phyloP scores from a whole-genome alignment of 768 basidiomycete species.

The Lactifluus hygrophoroides region DNA sequence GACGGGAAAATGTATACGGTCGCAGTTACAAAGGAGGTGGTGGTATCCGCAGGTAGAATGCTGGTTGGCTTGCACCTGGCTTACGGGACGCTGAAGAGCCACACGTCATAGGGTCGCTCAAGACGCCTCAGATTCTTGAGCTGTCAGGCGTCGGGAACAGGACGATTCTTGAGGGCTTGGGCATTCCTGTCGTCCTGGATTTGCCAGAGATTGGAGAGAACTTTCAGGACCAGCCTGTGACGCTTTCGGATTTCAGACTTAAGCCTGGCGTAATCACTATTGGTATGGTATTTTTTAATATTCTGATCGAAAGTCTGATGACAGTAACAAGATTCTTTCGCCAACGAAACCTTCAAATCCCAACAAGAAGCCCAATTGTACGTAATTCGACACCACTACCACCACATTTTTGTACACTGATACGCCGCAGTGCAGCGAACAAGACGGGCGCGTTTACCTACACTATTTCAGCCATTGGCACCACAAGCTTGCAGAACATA shows the following conservation, averaged over 20 bases:
- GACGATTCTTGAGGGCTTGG: slow-evolving; percentile 11
- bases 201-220: slow-evolving; percentile 19
- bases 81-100: not conserved
- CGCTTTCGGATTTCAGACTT: slow-evolving; percentile 17
- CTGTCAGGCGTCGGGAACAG: slow-evolving; percentile 16
- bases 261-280: slow-evolving; percentile 12
- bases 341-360: slow-evolving; percentile 10
- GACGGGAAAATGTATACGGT: slow-evolving; percentile 11
- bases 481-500: slow-evolving; percentile 10
- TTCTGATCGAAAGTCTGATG: not conserved
- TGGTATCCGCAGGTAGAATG: slow-evolving; percentile 11
- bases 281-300: not conserved
- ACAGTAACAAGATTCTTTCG: slow-evolving; percentile 5
- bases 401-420: not conserved
- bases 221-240: slow-evolving; percentile 18
- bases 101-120: slow-evolving; percentile 10
- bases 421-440: slow-evolving; percentile 1
- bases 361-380: slow-evolving; percentile 14
- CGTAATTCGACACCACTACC: not conserved
- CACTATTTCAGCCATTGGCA: slow-evolving; percentile 11
- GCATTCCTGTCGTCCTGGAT: slow-evolving; percentile 17
- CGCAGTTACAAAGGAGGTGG: slow-evolving; percentile 11
- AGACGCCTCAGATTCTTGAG: slow-evolving; percentile 20
- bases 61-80: not conserved
- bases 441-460: slow-evolving; percentile 12